Evolutionary conservation across 2,329 filamentous ascomycete genomes (phyloP).

Genomic region (Xylariaceae sp.): DNA sequence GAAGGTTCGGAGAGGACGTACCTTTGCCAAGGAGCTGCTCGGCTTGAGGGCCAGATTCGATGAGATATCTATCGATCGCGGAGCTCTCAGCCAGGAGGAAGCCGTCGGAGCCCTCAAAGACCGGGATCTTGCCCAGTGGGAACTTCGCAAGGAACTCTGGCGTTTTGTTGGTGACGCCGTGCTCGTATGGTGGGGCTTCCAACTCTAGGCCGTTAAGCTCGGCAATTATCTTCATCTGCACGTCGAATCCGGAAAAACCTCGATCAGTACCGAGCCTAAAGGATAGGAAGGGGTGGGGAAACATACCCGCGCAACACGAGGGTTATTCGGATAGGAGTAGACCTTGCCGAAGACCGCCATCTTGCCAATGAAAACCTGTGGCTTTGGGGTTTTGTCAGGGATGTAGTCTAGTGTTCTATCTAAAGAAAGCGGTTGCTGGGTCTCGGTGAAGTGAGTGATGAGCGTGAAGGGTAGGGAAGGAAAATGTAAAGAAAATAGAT

Average conservation of each 20-base stretch:
- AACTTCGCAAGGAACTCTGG: slow-evolving; percentile 45
- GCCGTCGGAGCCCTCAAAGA: slow-evolving; percentile 43
- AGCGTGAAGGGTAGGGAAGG: too few relatives aligned
- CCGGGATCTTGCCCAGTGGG: slow-evolving; percentile 47
- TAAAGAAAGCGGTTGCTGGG: too few relatives aligned
- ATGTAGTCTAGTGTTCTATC: not conserved
- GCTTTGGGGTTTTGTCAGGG: not conserved
- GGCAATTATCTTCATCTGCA: slow-evolving; percentile 32
- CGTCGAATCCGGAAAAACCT: too few relatives aligned
- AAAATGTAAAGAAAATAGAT: too few relatives aligned
- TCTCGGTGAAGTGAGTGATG: too few relatives aligned
- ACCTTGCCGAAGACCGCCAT: slow-evolving; percentile 39
- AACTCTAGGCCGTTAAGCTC: slow-evolving; percentile 37
- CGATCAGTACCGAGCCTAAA: not conserved
- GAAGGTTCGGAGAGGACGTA: not conserved
- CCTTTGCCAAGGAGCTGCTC: slow-evolving; percentile 39
- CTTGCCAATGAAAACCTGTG: slow-evolving; percentile 9
- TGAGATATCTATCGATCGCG: slow-evolving; percentile 44
- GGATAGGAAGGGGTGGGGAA: not conserved
- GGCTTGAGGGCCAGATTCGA: slow-evolving; percentile 38
- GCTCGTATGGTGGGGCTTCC: slow-evolving; percentile 33
- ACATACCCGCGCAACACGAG: slow-evolving; percentile 33
- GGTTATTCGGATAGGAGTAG: slow-evolving; percentile 34
- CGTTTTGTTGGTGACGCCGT: slow-evolving; percentile 38
- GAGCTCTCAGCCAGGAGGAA: slow-evolving; percentile 40